Evolutionary conservation across 1,284 basidiomycete genomes (phyloP), one percentile per base, ranked within the genome.

Genomic region (Cryptococcus hybrid): DNA sequence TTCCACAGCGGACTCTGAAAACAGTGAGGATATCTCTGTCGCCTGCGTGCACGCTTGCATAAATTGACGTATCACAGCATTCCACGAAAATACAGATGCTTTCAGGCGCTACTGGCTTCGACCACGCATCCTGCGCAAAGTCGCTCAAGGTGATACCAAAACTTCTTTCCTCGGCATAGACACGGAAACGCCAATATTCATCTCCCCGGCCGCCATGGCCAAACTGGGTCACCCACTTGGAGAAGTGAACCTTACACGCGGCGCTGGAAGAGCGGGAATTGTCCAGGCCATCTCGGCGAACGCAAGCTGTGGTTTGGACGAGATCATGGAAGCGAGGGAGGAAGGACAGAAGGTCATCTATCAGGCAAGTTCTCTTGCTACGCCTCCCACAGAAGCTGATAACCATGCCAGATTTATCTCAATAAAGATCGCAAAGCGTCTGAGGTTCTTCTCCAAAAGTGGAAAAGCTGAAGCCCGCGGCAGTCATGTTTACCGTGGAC

Each of bases 281-380:
- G 88, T 92, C 51, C 92, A 95, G 71, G 91, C 90, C 82, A 78
- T 94, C 54, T 94, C 91, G 5, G 87, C 86, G 45, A 92, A 94
- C 73, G 86, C 93, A 1, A 92, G 89, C 0, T 80, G 91, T 62
- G 88, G 90, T 0, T 67, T 82, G 24, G 80, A 82, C 45, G 82
- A 83, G 62, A 79, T 82, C 58, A 63, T 74, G 9, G 78, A 70
- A 0, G 79, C 68, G 54, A 58, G 70, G 15, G 39, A 30, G 30
- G 30, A 30, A 30, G 30, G 30, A 4, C 30, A 30, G 4, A 30
- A 30, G 30, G 30, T 30, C 30, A 30, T 30, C 30, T 30, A 30
- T 30, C 30, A 30, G 30, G 30, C 30, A 30, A 30, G 30, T 30
- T 4, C 30, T 30, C 30, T 30, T 30, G 30, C 4, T 30, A 30